Conservation (phyloP, 202 grass and related monocot species). For the Hordeum pubiflorum region DNA sequence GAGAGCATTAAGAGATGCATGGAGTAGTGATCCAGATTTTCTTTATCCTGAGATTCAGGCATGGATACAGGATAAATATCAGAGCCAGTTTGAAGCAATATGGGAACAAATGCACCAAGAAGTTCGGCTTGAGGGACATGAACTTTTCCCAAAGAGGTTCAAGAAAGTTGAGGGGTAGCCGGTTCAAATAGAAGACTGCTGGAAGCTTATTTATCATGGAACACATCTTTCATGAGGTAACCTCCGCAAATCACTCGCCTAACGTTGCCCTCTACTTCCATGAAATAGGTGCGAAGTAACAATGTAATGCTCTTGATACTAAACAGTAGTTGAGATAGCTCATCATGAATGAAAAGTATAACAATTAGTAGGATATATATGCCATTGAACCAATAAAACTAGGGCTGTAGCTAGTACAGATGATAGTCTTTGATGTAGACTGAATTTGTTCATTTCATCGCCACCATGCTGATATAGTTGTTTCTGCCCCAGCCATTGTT, state of each 20-base stretch:
- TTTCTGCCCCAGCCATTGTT: not conserved
- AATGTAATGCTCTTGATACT: not conserved
- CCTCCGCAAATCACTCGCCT: not conserved
- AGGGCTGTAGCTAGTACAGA: not conserved
- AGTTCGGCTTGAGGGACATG: not conserved
- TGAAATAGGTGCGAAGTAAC: not conserved
- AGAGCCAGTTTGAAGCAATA: not conserved
- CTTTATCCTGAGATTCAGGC: not conserved
- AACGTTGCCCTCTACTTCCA: not conserved
- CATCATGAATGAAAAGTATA: not conserved
- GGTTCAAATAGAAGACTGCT: not conserved
- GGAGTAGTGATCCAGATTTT: not conserved
- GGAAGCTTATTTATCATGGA: not conserved
- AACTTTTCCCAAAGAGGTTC: not conserved
- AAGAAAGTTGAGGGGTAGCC: not conserved
- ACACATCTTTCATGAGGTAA: constrained; percentile 5
- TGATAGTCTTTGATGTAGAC: not conserved
- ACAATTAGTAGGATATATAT: not conserved
- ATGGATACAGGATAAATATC: not conserved
- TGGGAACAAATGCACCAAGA: not conserved
- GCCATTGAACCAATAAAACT: not conserved
- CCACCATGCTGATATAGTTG: not conserved
- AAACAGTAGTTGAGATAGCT: not conserved
- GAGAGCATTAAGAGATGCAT: not conserved
- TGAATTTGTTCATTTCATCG: not conserved